A percentile compares a stretch with the other conserved stretches of the same genome.
Evolutionary conservation across 306 rosid species (phyloP).

Genomic region (Vachellia collinsii): DNA sequence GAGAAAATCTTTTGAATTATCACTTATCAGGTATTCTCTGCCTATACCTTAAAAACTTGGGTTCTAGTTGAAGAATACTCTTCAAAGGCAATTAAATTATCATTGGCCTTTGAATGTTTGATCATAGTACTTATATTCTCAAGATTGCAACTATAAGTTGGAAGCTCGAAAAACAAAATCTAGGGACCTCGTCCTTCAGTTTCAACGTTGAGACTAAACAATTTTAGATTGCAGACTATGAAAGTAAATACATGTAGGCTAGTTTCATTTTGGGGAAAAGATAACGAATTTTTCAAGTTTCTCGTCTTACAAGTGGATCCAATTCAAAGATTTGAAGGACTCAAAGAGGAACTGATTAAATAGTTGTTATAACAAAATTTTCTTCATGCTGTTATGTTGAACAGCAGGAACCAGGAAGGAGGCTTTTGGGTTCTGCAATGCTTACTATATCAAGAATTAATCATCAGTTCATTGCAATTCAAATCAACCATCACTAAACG

Average conservation of each 20-base stretch:
- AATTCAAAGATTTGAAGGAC: not conserved
- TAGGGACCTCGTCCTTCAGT: not conserved
- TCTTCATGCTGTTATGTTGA: not conserved
- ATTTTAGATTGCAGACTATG: not conserved
- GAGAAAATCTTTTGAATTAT: not conserved
- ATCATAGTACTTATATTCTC: not conserved
- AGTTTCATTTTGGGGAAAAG: not conserved
- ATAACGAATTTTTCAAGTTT: not conserved
- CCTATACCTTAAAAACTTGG: not conserved
- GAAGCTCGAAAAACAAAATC: not conserved
- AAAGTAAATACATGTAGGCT: not conserved
- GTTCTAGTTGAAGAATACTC: constrained; percentile 11
- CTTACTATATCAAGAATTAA: not conserved
- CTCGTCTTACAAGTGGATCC: not conserved
- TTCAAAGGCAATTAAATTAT: not conserved
- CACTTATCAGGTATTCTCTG: not conserved
- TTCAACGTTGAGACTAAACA: not conserved
- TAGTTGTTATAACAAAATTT: not conserved
- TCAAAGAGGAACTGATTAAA: not conserved
- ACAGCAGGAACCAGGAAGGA: not conserved
- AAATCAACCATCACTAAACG: not conserved
- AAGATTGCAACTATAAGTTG: not conserved
- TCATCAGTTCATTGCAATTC: not conserved
- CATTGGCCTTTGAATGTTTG: not conserved
- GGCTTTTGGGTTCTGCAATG: not conserved